phyloP scores from a whole-genome alignment of 768 basidiomycete species.

The Naganishia kalamii region DNA sequence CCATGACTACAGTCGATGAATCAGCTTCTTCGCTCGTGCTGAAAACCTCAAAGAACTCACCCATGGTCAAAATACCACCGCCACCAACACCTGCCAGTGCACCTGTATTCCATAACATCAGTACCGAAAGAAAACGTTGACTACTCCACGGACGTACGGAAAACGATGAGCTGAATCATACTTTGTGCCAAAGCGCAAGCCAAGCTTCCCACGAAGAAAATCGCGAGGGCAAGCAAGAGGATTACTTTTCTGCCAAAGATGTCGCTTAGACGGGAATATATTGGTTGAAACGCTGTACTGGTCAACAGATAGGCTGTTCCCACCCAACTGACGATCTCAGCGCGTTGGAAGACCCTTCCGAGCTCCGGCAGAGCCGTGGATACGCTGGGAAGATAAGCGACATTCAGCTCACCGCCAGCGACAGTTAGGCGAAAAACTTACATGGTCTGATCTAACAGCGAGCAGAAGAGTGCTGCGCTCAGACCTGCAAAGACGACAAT shows the following conservation, averaged over 20 bases:
- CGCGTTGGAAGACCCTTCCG: constrained; percentile 60
- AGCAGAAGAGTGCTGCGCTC: constrained; percentile 58
- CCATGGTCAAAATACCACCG: constrained; percentile 23
- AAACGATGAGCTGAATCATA: constrained; percentile 64
- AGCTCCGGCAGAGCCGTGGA: constrained; percentile 70
- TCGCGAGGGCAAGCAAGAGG: constrained; percentile 56
- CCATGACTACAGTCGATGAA: constrained; percentile 20
- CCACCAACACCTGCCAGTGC: constrained; percentile 22
- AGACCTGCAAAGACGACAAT: constrained; percentile 60
- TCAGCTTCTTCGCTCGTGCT: background rate
- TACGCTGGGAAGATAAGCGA: constrained; percentile 43
- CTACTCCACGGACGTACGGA: constrained; percentile 44
- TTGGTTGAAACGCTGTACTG: constrained; percentile 59
- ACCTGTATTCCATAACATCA: background rate
- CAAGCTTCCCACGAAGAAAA: constrained; percentile 63
- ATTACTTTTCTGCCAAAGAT: constrained; percentile 56
- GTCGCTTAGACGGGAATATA: constrained; percentile 46
- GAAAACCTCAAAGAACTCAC: background rate
- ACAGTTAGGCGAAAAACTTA: constrained; percentile 23
- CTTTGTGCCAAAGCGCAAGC: constrained; percentile 61
- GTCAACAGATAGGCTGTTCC: constrained; percentile 60
- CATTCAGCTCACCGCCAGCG: constrained; percentile 4
- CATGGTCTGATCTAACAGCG: constrained; percentile 65
- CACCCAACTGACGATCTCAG: constrained; percentile 63
- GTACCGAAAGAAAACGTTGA: background rate